Conservation (phyloP, 768 basidiomycete genomes). For the Boletellus ananas region DNA sequence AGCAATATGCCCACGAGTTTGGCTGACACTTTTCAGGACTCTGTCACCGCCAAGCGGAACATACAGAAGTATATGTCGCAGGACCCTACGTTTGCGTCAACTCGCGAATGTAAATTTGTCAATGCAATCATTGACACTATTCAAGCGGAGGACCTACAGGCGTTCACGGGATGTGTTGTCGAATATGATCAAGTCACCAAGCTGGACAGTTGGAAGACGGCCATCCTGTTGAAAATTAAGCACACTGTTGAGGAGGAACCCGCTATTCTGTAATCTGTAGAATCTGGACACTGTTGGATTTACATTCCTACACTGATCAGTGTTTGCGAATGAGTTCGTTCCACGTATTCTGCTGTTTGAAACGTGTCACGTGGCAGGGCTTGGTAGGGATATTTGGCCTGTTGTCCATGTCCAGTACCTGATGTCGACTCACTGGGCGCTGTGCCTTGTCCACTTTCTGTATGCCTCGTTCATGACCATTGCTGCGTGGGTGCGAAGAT, state of each 20-base stretch:
- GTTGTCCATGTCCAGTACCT: constrained; percentile 12
- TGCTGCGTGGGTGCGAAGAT: constrained; percentile 38
- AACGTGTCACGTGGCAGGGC: constrained; percentile 20
- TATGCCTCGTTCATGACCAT: constrained; percentile 45
- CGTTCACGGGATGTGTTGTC: constrained; percentile 78
- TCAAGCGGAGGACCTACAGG: constrained; percentile 64
- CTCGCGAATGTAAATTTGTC: constrained; percentile 90
- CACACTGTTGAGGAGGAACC: constrained; percentile 63
- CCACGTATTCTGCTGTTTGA: constrained; percentile 14
- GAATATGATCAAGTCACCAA: constrained; percentile 92
- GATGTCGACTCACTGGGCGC: constrained; percentile 43
- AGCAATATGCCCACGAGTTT: neutral
- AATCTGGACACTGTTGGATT: neutral
- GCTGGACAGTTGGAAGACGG: constrained; percentile 96
- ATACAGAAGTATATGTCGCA: constrained; percentile 72
- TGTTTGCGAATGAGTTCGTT: constrained; percentile 4
- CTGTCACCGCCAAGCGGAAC: constrained; percentile 78
- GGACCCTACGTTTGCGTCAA: constrained; percentile 81
- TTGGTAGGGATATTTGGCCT: neutral
- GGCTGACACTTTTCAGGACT: constrained; percentile 53
- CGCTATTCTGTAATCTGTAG: constrained; percentile 24
- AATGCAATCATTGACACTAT: constrained; percentile 74
- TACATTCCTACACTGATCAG: neutral
- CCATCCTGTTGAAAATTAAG: constrained; percentile 88
- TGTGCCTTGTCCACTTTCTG: constrained; percentile 56